Evolutionary conservation across 106 monocot species (phyloP).

Genomic region (Dendrobium catenatum): DNA sequence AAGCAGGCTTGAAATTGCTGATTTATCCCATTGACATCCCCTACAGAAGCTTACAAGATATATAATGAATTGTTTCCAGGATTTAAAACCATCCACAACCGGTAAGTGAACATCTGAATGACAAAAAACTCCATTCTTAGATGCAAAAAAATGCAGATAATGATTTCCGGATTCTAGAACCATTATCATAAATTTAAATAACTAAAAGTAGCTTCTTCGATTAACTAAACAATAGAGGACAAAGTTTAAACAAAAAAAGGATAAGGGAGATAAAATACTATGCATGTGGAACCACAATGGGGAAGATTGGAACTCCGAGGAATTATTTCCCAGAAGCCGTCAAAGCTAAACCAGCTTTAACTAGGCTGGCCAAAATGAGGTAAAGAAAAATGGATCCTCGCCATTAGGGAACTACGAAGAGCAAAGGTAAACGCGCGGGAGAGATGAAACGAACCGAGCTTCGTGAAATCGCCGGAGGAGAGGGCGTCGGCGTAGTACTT

Average conservation of each 20-base stretch:
- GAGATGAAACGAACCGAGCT: conserved; percentile 45
- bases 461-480: conserved; percentile 82
- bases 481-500: conserved; percentile 96
- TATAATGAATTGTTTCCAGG: too few species aligned
- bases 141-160: too few species aligned
- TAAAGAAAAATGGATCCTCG: neutral
- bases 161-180: too few species aligned
- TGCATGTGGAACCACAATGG: neutral
- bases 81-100: too few species aligned
- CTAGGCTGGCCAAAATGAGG: neutral
- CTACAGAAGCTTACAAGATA: too few species aligned
- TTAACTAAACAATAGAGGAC: neutral
- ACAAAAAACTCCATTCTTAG: too few species aligned
- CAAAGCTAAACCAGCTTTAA: neutral
- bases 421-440: neutral
- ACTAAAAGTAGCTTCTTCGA: neutral
- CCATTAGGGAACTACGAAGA: neutral
- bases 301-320: neutral
- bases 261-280: neutral
- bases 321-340: neutral
- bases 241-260: neutral
- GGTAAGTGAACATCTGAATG: too few species aligned
- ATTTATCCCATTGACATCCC: too few species aligned
- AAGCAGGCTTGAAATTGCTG: too few species aligned
- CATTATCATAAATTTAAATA: too few species aligned